Evolutionary conservation across 192 early-diverging fungal genomes (phyloP), one percentile per base, ranked within the genome.

Genomic region (Powellomyces hirtus): DNA sequence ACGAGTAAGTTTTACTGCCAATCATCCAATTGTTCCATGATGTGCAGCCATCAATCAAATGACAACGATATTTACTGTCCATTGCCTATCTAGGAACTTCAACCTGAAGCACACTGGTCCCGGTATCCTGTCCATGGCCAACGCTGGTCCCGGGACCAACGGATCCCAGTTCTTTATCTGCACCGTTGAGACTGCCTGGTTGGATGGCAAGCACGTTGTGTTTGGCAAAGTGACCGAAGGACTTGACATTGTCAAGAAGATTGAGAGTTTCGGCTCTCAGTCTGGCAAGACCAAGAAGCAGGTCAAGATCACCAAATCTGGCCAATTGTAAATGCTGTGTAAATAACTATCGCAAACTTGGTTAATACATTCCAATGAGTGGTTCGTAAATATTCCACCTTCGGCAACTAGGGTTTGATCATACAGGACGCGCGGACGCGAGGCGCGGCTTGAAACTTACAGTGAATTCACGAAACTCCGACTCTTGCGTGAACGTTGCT

Each of bases 121-220:
- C 55, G 81, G 81, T 42, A 52, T 83, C 44, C 71, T 83, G 34
- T 81, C 79, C 74, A 83, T 83, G 81, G 81, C 84, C 45, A 85
- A 85, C 66, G 84, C 84, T 57, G 83, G 84, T 8, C 67, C 72
- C 16, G 81, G 85, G 74, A 89, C 88, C 57, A 90, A 91, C 73
- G 89, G 89, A 7, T 89, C 87, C 38, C 93, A 95, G 87, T 97
- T 97, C 85, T 96, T 96, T 78, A 90, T 98, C 72, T 91, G 90
- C 59, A 96, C 94, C 22, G 88, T 87, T 40, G 26, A 67, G 55
- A 77, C 77, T 46, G 20, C 34, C 22, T 73, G 79, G 74, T 34
- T 77, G 40, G 78, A 85, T 50, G 81, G 81, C 45, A 76, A 75
- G 51, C 79, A 81, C 70, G 77, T 79, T 37, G 81, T 84, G 11